phyloP scores from a whole-genome alignment of 805 yeast species.

The Grigorovia jiainica region DNA sequence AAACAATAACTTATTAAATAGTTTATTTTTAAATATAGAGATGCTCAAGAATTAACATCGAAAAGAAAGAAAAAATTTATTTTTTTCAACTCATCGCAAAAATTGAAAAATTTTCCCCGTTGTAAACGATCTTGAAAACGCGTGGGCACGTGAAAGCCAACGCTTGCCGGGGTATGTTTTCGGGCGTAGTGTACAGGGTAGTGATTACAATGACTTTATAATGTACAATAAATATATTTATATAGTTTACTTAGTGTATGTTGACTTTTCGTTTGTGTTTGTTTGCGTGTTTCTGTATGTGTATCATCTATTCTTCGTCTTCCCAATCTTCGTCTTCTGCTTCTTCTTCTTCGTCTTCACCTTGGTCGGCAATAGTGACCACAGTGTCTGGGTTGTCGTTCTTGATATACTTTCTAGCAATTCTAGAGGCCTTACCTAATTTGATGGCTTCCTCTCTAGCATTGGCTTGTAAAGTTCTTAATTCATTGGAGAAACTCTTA shows the following conservation, averaged over 20 bases:
- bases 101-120: slow-evolving; percentile 2
- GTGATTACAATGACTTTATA: too few species aligned
- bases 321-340: slow-evolving; percentile 9
- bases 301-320: neutral
- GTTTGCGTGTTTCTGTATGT: neutral
- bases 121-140: neutral
- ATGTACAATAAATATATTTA: too few species aligned
- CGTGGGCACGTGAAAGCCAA: neutral
- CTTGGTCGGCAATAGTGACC: slow-evolving; percentile 55
- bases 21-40: too few species aligned
- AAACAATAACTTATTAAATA: neutral
- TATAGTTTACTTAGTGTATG: neutral
- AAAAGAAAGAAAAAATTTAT: neutral
- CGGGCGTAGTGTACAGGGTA: too few species aligned
- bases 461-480: slow-evolving; percentile 41
- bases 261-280: neutral
- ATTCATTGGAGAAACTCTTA: slow-evolving; percentile 50
- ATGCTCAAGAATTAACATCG: too few species aligned
- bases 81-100: slow-evolving; percentile 3
- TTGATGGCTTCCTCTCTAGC: slow-evolving; percentile 51
- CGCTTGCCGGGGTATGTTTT: neutral
- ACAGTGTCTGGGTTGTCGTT: slow-evolving; percentile 43
- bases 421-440: slow-evolving; percentile 57
- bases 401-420: slow-evolving; percentile 60
- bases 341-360: slow-evolving; percentile 51